These are phyloP conservation scores for Paramecium octaurelia DNA, from an alignment of 73 alveolate species.

Conservation along the genomic window DNA sequence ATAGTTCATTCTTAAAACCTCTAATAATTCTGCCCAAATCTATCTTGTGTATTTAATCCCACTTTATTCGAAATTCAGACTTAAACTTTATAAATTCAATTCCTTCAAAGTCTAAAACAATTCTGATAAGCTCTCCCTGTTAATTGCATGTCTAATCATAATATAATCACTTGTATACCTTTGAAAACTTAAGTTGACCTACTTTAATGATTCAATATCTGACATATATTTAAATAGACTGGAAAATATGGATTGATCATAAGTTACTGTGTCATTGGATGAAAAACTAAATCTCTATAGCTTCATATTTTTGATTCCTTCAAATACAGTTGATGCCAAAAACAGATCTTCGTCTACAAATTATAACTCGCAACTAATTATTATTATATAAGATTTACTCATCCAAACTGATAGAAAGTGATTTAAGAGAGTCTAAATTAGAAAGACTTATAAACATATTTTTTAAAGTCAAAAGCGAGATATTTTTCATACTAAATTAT, in stretches of 20 bases:
- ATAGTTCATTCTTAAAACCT: background rate
- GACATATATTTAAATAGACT: background rate
- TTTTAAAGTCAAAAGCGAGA: background rate
- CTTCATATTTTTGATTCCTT: background rate
- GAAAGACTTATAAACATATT: conserved; percentile 4
- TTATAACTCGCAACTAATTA: background rate
- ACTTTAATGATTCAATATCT: background rate
- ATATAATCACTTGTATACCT: background rate
- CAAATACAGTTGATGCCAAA: background rate
- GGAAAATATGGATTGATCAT: background rate
- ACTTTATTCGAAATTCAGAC: conserved; percentile 22
- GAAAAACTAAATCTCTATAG: background rate
- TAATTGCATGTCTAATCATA: background rate
- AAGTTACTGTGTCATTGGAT: background rate
- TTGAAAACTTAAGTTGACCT: background rate
- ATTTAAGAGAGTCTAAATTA: background rate
- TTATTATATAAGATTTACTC: background rate
- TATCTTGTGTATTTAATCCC: background rate
- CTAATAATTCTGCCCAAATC: conserved; percentile 7
- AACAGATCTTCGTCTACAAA: background rate
- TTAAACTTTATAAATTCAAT: background rate
- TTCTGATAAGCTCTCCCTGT: background rate
- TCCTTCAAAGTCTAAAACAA: background rate
- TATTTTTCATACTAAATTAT: background rate
- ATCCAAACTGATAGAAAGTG: background rate